Percentiles rank a stretch among this genome's conserved stretches.
These are phyloP conservation scores for Fusarium haematococcum DNA, from an alignment of 2,329 filamentous ascomycete species.

Conservation along the genomic window DNA sequence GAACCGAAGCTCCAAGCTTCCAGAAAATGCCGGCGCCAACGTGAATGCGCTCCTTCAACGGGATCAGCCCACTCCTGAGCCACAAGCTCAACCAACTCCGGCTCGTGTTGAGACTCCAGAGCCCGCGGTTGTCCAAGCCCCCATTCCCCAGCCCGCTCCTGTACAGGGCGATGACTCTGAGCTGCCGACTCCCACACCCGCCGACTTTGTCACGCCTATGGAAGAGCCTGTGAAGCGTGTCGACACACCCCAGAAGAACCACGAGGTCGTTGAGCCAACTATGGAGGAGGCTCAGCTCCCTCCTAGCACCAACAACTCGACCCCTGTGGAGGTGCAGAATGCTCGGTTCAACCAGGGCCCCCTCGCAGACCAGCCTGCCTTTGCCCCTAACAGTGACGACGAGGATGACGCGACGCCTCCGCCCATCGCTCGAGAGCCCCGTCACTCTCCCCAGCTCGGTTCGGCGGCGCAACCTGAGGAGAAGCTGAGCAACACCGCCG, in stretches of 20 bases:
- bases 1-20: conserved; percentile 68
- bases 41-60: conserved; percentile 63
- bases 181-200: conserved; percentile 31
- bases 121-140: conserved; percentile 37
- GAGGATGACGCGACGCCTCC: conserved; percentile 63
- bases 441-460: conserved; percentile 41
- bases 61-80: conserved; percentile 46
- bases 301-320: conserved; percentile 20
- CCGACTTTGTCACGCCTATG: conserved; percentile 40
- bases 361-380: conserved; percentile 86
- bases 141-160: conserved; percentile 9
- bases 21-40: conserved; percentile 64
- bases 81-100: conserved; percentile 12
- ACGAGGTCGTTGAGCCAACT: conserved; percentile 36
- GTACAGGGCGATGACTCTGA: conserved; percentile 26
- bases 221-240: conserved; percentile 33
- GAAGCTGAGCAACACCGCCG: conserved; percentile 49
- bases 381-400: conserved; percentile 72
- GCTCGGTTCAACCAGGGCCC: conserved; percentile 89
- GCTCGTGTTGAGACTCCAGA: conserved; percentile 43
- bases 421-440: conserved; percentile 60
- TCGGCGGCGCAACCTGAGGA: conserved; percentile 47
- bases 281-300: conserved; percentile 37
- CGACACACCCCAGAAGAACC: conserved; percentile 38
- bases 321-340: conserved; percentile 49